These are phyloP conservation scores for Coemansia javaensis DNA, from an alignment of 192 early-diverging fungal genomes.

Conservation along the genomic window DNA sequence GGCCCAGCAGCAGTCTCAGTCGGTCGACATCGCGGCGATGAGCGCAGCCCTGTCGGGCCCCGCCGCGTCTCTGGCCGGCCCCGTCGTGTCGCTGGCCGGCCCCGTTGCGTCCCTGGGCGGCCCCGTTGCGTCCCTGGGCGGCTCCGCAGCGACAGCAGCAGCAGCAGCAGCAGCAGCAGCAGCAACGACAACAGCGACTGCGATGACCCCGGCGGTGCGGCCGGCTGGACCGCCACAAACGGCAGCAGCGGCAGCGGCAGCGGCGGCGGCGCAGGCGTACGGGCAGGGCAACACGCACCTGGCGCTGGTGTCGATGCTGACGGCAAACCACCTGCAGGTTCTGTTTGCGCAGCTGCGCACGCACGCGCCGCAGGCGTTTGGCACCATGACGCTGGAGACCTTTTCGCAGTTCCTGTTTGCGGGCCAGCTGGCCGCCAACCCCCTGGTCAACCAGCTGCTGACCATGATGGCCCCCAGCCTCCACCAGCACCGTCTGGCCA, in stretches of 20 bases:
- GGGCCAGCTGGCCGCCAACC: constrained; percentile 17
- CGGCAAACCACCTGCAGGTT: constrained; percentile 11
- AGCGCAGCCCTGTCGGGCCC: too few species aligned
- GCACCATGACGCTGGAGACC: constrained; percentile 12
- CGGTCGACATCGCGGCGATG: too few species aligned
- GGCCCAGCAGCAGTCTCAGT: too few species aligned
- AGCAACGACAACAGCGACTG: constrained; percentile 3
- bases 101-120: too few species aligned
- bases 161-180: constrained; percentile 10
- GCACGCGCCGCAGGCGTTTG: constrained; percentile 22
- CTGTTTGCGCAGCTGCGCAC: constrained; percentile 16
- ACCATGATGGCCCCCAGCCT: constrained; percentile 4
- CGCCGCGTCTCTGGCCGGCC: too few species aligned
- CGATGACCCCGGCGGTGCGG: neutral
- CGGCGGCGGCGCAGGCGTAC: constrained; percentile 7
- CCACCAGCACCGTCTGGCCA: constrained; percentile 8
- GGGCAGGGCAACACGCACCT: constrained; percentile 16
- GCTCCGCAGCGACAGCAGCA: constrained; percentile 1
- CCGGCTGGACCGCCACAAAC: too few species aligned
- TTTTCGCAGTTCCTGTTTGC: constrained; percentile 19
- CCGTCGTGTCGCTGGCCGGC: too few species aligned
- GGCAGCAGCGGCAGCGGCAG: neutral
- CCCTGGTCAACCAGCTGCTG: constrained; percentile 17
- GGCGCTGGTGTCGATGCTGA: constrained; percentile 18
- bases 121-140: neutral